Percentiles rank a stretch among this genome's conserved stretches.
phyloP scores from a whole-genome alignment of 2,329 filamentous ascomycete genomes.

The Fusarium longipes region DNA sequence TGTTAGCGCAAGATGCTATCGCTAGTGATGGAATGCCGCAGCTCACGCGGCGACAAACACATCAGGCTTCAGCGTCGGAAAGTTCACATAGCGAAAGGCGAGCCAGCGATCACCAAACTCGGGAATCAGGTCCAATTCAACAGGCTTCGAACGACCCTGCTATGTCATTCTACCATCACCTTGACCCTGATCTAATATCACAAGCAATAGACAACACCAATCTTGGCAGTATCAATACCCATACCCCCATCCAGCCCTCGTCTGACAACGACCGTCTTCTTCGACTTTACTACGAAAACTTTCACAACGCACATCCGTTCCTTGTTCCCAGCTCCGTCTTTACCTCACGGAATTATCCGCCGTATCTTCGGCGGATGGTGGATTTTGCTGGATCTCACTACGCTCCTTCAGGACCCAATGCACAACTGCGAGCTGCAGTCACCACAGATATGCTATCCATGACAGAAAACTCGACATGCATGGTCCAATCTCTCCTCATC shows the following conservation, averaged over 20 bases:
- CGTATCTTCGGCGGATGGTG: constrained; percentile 30
- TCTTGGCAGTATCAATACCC: background rate
- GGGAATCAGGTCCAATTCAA: background rate
- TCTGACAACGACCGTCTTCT: constrained; percentile 34
- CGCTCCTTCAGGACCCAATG: constrained; percentile 7
- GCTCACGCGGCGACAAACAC: background rate
- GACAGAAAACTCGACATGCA: constrained; percentile 12
- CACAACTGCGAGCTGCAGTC: constrained; percentile 15
- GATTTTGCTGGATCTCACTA: constrained; percentile 40
- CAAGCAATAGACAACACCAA: constrained; percentile 1
- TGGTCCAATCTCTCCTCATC: constrained; percentile 31
- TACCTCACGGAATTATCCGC: constrained; percentile 19
- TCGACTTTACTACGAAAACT: constrained; percentile 40
- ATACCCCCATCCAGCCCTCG: background rate
- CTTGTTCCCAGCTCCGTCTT: constrained; percentile 32
- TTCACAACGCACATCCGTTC: constrained; percentile 38
- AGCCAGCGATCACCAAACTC: background rate
- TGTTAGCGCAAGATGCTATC: background rate
- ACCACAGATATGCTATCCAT: constrained; percentile 20
- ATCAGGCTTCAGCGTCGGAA: background rate
- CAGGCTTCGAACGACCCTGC: constrained; percentile 1
- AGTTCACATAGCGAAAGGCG: background rate
- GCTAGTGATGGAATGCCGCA: background rate
- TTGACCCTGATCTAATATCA: constrained; percentile 3
- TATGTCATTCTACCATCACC: constrained; percentile 15